phyloP scores from a whole-genome alignment of 176 grass and related monocot species.

The Bonia amplexicaulis region DNA sequence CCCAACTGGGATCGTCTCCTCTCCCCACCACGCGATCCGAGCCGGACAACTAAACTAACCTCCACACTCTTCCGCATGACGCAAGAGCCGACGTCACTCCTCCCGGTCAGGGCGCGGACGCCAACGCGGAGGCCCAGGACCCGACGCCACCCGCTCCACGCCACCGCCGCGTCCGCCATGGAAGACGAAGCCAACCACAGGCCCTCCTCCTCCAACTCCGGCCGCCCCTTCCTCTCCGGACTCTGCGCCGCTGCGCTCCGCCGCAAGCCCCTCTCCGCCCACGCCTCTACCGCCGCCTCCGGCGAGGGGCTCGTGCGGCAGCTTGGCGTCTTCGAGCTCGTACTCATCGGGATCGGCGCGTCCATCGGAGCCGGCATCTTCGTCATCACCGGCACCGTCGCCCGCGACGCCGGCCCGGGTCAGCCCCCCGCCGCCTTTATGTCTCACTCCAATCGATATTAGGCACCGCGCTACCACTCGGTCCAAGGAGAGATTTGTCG shows the following conservation, averaged over 20 bases:
- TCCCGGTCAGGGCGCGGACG: conserved; percentile 45
- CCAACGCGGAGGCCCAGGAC: conserved; percentile 23
- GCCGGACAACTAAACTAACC: neutral
- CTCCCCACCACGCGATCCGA: neutral
- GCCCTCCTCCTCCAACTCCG: conserved; percentile 26
- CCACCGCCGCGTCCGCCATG: conserved; percentile 20
- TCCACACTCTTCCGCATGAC: conserved; percentile 26
- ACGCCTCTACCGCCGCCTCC: conserved; percentile 11
- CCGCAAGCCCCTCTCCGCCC: conserved; percentile 51
- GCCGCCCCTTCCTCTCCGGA: conserved; percentile 46
- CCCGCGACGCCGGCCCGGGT: conserved; percentile 92
- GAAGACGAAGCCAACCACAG: conserved; percentile 20
- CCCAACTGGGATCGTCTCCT: neutral
- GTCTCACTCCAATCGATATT: neutral
- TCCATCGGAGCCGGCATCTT: conserved; percentile 96
- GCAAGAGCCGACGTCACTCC: conserved; percentile 43
- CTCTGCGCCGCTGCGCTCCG: conserved; percentile 75
- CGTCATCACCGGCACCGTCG: conserved; percentile 91
- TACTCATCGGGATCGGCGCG: conserved; percentile 86
- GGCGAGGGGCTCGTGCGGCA: conserved; percentile 67
- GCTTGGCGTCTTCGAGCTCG: conserved; percentile 74
- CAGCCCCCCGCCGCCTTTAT: neutral
- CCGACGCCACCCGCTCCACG: conserved; percentile 27
- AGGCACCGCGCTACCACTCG: neutral
- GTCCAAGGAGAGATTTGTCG: neutral